Evolutionary conservation across 257 asterid species (phyloP).

Genomic region (Phtheirospermum japonicum): DNA sequence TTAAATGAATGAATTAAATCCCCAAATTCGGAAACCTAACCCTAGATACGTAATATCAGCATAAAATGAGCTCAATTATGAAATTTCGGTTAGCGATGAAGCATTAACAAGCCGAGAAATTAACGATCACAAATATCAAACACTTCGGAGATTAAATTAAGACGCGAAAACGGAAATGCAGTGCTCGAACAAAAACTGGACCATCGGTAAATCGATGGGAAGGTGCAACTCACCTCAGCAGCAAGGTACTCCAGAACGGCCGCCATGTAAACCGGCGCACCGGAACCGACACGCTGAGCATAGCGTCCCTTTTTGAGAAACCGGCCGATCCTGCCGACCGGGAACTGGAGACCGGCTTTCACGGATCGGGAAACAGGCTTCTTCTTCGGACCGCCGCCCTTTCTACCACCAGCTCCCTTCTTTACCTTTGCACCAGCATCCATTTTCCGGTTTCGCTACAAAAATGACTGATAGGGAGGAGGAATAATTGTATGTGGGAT

Average conservation of each 20-base stretch:
- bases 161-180: not conserved
- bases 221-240: slow-evolving; percentile 35
- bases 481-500: not conserved
- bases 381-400: slow-evolving; percentile 56
- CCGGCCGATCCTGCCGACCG: slow-evolving; percentile 56
- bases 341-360: slow-evolving; percentile 57
- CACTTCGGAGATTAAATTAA: not conserved
- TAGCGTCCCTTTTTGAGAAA: slow-evolving; percentile 49
- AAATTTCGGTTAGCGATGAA: not conserved
- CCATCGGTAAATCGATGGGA: not conserved
- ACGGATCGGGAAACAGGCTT: slow-evolving; percentile 50
- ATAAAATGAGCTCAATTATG: not conserved
- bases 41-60: not conserved
- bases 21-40: not conserved
- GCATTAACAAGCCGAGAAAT: not conserved
- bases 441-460: slow-evolving; percentile 21
- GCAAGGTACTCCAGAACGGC: slow-evolving; percentile 54
- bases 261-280: slow-evolving; percentile 57
- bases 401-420: slow-evolving; percentile 55
- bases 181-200: not conserved
- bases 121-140: too few relatives aligned
- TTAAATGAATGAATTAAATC: too few relatives aligned
- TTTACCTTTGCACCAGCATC: slow-evolving; percentile 34
- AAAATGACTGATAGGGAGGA: not conserved
- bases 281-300: slow-evolving; percentile 44